Evolutionary conservation across 2,329 filamentous ascomycete genomes (phyloP), one percentile per base, ranked within the genome.

Genomic region (Ophiostoma fasciatum): DNA sequence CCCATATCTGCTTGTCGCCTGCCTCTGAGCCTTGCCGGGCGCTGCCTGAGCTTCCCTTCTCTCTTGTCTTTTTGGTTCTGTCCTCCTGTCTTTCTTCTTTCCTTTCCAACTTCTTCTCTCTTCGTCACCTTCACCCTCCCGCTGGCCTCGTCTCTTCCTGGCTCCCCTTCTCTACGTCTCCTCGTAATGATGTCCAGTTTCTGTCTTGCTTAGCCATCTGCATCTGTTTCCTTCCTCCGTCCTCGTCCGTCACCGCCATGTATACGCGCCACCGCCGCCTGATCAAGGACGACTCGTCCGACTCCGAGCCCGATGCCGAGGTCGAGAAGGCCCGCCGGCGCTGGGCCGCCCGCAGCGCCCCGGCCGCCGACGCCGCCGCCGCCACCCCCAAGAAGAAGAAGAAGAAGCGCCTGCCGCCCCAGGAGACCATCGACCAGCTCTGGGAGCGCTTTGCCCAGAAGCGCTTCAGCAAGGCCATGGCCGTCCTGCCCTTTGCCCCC

Each of bases 351-450:
- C 29, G 30, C 12, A 32, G 13, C 8, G 11, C 33, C 7, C 15
- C 38, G 4, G 21, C 42, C 7, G 14, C 37, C 12, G 22, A 35
- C 8, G 14, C 34, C 2, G 9, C 27, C 14, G 14, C 25, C 8
- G 18, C 34, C n/a, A 20, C 31, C 1, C 63, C 71, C 47, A 69
- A 71, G 49, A 72, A 71, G 52, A 66, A 64, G 47, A 70, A 70
- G 50, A 70, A 67, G 57, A 61, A 65, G 48, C 64, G 68, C 43
- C 61, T 70, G 12, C 62, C 68, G 3, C 76, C 77, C 1, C 77
- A 82, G 51, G 65, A 73, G 48, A 66, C 64, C 41, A 77, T 82
- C 51, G 73, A 80, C 51, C 66, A 67, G 39, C 73, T 78, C 42
- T 82, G 77, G 77, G 66, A 66, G 49, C 64, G 60, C 18, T 75